Conservation (phyloP, 1,139 yeast genomes). For the Candida sp. region DNA sequence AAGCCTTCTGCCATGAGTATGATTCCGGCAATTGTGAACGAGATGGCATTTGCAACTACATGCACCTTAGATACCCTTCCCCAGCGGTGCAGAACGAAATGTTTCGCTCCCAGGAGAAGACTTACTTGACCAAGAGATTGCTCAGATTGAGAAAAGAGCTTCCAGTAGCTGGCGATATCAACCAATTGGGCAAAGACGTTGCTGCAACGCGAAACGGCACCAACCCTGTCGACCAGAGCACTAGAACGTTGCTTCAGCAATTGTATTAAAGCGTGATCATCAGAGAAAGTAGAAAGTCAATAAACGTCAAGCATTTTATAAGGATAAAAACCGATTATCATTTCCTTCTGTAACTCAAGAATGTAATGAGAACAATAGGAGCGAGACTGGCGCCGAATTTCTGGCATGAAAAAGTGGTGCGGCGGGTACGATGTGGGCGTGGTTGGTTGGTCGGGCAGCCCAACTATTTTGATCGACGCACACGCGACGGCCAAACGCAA, state of each 20-base stretch:
- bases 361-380: background rate
- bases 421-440: background rate
- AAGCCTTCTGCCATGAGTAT: slow-evolving; percentile 77
- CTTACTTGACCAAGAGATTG: slow-evolving; percentile 18
- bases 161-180: too few relatives aligned
- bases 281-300: background rate
- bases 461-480: background rate
- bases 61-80: slow-evolving; percentile 74
- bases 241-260: background rate
- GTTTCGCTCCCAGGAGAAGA: slow-evolving; percentile 40
- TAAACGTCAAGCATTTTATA: background rate
- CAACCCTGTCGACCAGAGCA: background rate
- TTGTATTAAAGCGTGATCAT: background rate
- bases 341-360: background rate
- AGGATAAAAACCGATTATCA: background rate
- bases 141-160: slow-evolving; percentile 3
- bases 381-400: background rate
- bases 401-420: background rate
- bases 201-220: background rate
- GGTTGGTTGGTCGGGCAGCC: background rate
- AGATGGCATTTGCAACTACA: slow-evolving; percentile 85
- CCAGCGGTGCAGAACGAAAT: slow-evolving; percentile 43
- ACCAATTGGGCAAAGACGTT: too few relatives aligned
- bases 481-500: background rate
- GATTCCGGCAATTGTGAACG: slow-evolving; percentile 68